Evolutionary conservation across 176 grass and related monocot species (phyloP).

Genomic region (Zizania latifolia): DNA sequence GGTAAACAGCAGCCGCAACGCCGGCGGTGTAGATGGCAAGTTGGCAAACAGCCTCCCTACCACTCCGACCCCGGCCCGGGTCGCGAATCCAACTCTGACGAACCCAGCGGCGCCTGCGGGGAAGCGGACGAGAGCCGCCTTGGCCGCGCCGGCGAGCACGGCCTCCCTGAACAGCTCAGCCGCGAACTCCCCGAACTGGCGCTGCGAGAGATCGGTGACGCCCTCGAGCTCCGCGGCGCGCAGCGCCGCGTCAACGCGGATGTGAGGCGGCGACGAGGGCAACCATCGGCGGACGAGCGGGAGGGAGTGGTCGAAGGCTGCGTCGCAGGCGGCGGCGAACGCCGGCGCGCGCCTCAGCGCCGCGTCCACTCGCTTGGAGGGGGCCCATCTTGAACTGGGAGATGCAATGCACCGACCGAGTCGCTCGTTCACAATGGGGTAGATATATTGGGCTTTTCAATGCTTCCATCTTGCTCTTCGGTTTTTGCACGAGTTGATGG

Average conservation of each 20-base stretch:
- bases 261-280: slow-evolving; percentile 27
- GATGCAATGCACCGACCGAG: too few relatives aligned
- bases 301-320: slow-evolving; percentile 46
- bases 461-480: too few relatives aligned
- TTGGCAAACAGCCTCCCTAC: slow-evolving; percentile 47
- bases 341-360: slow-evolving; percentile 38
- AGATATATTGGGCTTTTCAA: too few relatives aligned
- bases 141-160: slow-evolving; percentile 39
- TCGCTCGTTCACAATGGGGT: too few relatives aligned
- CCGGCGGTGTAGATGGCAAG: slow-evolving; percentile 56
- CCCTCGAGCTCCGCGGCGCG: slow-evolving; percentile 18
- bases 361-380: slow-evolving; percentile 58
- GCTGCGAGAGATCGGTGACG: slow-evolving; percentile 5
- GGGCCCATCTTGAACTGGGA: slow-evolving; percentile 60
- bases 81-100: slow-evolving; percentile 36
- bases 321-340: slow-evolving; percentile 51
- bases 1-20: slow-evolving; percentile 54
- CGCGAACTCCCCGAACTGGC: slow-evolving; percentile 40
- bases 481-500: too few relatives aligned
- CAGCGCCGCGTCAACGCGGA: slow-evolving; percentile 43
- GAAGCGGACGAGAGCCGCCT: slow-evolving; percentile 31
- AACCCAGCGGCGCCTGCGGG: slow-evolving; percentile 53
- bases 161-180: slow-evolving; percentile 56
- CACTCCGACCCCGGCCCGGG: slow-evolving; percentile 23
- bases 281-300: slow-evolving; percentile 49